Evolutionary conservation across 1,139 yeast species (phyloP), one percentile per base, ranked within the genome.

Genomic region (Debaryomyces psychrophilus): DNA sequence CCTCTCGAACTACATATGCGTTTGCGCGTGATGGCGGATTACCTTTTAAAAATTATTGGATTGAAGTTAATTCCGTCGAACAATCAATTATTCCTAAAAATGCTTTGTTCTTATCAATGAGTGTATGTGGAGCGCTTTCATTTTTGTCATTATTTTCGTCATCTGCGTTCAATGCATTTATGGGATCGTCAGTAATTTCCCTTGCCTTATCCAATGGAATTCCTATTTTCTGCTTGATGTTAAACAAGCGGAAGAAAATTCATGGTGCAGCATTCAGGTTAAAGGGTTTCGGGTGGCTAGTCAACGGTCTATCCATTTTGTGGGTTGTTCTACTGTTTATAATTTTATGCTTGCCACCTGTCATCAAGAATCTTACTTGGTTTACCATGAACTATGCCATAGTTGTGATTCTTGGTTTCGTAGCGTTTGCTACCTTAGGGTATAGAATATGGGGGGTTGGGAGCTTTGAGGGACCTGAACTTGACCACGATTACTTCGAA

Each of bases 21-120:
- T 84, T 90, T 67, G 89, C 96, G 44, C 81, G 97, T 65, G 97
- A 90, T 62, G 90, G 87, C 39, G 96, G 95, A 0, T 68, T 90
- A 41, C 97, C 97, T 0, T 82, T 76, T 55, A 80, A 84, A 49
- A 71, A 77, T 8, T 62, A 77, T 33, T 87, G 90, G 87, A 77
- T 82, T 4, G 77, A 78, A 54, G 89, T 88, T 36, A 84, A 85
- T 52, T 71, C 81, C 2, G 64, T 69, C 9, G 85, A 85, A 41
- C 81, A 78, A 50, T 75, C 71, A 47, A 71, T 68, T 8, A 83
- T 87, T 20, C 96, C 96, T 1, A 82, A 79, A 54, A 83, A 87
- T 62, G 89, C 95, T 0, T 73, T 87, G 40, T 67, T 83, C 47
- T 69, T 88, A 39, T 83, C 90, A n/a, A 85, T 85, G 76, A 74